Evolutionary conservation across 768 basidiomycete genomes (phyloP).

Genomic region (Tremella fuciformis): DNA sequence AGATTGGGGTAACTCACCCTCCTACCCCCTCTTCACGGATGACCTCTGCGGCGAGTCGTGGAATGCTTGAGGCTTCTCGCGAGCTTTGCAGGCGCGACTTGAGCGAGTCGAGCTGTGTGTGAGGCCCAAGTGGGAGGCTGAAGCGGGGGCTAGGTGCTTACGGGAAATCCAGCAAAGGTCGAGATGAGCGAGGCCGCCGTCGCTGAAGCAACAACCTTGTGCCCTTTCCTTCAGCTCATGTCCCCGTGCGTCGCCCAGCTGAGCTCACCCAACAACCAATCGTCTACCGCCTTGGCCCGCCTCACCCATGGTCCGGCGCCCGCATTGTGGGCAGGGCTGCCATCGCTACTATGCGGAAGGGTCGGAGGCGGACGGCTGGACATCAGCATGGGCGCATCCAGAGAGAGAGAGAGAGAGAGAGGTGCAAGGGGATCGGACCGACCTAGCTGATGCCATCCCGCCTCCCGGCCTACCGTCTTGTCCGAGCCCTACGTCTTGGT

Average conservation of each 20-base stretch:
- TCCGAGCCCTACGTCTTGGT: no score
- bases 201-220: constrained; percentile 64
- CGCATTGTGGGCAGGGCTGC: background rate
- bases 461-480: background rate
- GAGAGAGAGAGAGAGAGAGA: background rate
- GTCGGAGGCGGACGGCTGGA: constrained; percentile 1
- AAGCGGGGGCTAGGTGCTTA: no score
- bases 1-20: constrained; percentile 65
- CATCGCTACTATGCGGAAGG: background rate
- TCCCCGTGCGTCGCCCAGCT: background rate
- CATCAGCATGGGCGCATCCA: background rate
- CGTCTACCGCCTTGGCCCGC: constrained; percentile 30
- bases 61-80: constrained; percentile 69
- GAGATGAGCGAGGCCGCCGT: constrained; percentile 88
- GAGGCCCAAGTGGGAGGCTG: background rate
- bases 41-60: constrained; percentile 55
- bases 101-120: constrained; percentile 76
- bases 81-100: constrained; percentile 89
- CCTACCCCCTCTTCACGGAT: constrained; percentile 54
- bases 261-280: constrained; percentile 44
- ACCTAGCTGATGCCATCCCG: constrained; percentile 1
- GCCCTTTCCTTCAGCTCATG: constrained; percentile 22
- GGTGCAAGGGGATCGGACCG: background rate
- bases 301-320: constrained; percentile 22
- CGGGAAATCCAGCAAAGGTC: constrained; percentile 88